Percentiles rank a stretch among this genome's conserved stretches.
These are phyloP conservation scores for Daldinia concentrica DNA, from an alignment of 495 filamentous ascomycete genomes.

Conservation along the genomic window DNA sequence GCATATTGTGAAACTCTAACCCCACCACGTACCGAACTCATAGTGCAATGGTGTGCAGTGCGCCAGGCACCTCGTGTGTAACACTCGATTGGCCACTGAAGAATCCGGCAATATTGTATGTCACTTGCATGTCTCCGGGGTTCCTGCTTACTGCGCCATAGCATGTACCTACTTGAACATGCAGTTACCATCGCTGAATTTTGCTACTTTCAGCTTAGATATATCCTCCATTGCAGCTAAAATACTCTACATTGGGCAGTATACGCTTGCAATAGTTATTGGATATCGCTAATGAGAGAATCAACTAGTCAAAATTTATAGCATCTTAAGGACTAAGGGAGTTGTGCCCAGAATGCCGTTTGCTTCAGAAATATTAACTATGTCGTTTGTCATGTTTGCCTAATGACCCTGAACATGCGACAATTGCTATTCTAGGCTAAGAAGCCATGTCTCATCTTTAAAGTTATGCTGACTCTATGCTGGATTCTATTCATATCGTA, in stretches of 20 bases:
- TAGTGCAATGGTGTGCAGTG: conserved; percentile 16
- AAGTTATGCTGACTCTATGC: conserved; percentile 1
- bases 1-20: conserved; percentile 38
- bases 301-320: neutral
- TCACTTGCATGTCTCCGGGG: too few species aligned
- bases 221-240: neutral
- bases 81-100: conserved; percentile 22
- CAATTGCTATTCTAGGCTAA: conserved; percentile 2
- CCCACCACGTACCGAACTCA: conserved; percentile 27
- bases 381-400: conserved; percentile 26
- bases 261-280: neutral
- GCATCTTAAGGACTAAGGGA: neutral
- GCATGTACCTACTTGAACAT: neutral
- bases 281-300: too few species aligned
- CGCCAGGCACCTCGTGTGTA: neutral
- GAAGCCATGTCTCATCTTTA: conserved; percentile 23
- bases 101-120: conserved; percentile 24
- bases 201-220: conserved; percentile 8
- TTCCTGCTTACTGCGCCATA: neutral
- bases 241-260: too few species aligned
- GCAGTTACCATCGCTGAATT: conserved; percentile 3
- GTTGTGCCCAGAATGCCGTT: conserved; percentile 9
- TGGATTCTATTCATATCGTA: conserved; percentile 20
- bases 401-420: conserved; percentile 23
- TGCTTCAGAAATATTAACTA: conserved; percentile 34